These are phyloP conservation scores for Chrysoporthe austroafricana DNA, from an alignment of 2,329 filamentous ascomycete genomes.

Conservation along the genomic window DNA sequence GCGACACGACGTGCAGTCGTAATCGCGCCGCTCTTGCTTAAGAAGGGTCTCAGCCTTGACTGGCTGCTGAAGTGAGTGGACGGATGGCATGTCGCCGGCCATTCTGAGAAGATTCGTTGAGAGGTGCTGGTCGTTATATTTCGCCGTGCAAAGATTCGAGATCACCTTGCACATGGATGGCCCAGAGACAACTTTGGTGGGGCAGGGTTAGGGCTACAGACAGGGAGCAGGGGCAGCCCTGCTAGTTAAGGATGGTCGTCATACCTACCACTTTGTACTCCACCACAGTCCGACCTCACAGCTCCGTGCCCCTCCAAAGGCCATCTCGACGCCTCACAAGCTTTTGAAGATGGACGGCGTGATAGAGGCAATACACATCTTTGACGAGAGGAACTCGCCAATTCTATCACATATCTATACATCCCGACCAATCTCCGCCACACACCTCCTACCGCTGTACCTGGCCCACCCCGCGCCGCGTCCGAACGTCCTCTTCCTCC, in stretches of 20 bases:
- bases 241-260: background rate
- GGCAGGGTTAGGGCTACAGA: background rate
- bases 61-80: constrained; percentile 61
- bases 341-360: constrained; percentile 69
- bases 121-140: background rate
- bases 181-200: background rate
- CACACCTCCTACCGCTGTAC: constrained; percentile 82
- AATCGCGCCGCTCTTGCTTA: constrained; percentile 54
- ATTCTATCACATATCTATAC: constrained; percentile 90
- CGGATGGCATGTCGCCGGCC: constrained; percentile 53
- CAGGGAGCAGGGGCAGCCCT: background rate
- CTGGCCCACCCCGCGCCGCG: constrained; percentile 79
- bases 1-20: constrained; percentile 73
- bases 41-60: constrained; percentile 64
- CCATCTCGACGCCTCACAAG: background rate
- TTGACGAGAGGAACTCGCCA: constrained; percentile 88
- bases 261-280: background rate
- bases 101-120: constrained; percentile 36
- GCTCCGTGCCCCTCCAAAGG: background rate
- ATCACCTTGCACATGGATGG: background rate
- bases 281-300: background rate
- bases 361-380: constrained; percentile 96
- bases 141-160: background rate
- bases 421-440: constrained; percentile 76
- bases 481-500: constrained; percentile 83